Evolutionary conservation across 495 filamentous ascomycete species (phyloP).

Genomic region (Trypethelium eluteriae): DNA sequence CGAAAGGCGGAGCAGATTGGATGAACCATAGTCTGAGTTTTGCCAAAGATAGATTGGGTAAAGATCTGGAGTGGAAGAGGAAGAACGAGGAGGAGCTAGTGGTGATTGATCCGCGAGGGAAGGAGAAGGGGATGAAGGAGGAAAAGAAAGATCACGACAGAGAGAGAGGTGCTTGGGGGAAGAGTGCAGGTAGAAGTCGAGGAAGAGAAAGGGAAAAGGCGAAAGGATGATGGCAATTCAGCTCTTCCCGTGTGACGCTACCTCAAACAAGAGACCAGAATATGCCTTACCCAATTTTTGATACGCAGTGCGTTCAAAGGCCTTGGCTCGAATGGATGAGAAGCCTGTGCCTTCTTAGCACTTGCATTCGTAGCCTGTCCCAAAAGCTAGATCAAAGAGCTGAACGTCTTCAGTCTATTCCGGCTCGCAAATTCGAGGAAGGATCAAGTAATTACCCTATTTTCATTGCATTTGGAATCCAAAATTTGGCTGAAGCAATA

Average conservation of each 20-base stretch:
- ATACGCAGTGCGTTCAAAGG: too few relatives aligned
- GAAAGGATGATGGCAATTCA: neutral
- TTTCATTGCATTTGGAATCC: too few relatives aligned
- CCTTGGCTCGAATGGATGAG: too few relatives aligned
- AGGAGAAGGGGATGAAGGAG: constrained; percentile 62
- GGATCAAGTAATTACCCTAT: too few relatives aligned
- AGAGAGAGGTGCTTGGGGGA: constrained; percentile 3
- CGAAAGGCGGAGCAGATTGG: constrained; percentile 62
- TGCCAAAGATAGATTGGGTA: constrained; percentile 81
- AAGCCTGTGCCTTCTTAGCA: too few relatives aligned
- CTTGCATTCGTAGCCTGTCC: too few relatives aligned
- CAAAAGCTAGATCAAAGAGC: too few relatives aligned
- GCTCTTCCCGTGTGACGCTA: too few relatives aligned
- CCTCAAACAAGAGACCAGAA: neutral
- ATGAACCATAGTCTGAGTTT: constrained; percentile 70
- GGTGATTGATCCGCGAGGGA: constrained; percentile 90
- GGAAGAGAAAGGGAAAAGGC: neutral
- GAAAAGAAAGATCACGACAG: constrained; percentile 39
- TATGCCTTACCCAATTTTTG: too few relatives aligned
- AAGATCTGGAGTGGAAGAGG: constrained; percentile 83
- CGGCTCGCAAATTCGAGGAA: too few relatives aligned
- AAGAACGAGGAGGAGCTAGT: constrained; percentile 83
- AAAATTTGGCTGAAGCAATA: too few relatives aligned
- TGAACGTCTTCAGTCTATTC: too few relatives aligned
- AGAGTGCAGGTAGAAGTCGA: neutral